phyloP scores from a whole-genome alignment of 768 basidiomycete species.

The Paxillus involutus region DNA sequence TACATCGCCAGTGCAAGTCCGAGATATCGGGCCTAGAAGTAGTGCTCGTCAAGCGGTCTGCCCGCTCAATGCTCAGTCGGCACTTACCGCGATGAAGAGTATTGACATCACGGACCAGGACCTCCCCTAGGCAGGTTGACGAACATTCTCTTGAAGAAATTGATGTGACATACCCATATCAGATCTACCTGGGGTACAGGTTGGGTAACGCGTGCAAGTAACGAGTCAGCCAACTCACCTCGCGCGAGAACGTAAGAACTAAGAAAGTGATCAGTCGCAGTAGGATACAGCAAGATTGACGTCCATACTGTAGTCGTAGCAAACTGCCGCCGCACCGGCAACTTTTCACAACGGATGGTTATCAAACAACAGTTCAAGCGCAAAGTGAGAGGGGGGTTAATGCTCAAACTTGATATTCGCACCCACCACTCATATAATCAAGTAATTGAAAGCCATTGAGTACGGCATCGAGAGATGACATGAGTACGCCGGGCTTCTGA shows the following conservation, averaged over 20 bases:
- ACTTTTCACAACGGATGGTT: neutral
- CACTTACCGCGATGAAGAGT: constrained; percentile 11
- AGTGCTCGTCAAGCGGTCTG: neutral
- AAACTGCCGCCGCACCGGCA: neutral
- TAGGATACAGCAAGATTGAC: neutral
- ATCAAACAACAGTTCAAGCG: neutral
- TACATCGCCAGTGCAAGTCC: constrained; percentile 8
- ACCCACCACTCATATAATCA: neutral
- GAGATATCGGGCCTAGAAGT: constrained; percentile 6
- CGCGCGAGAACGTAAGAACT: constrained; percentile 9
- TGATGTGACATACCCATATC: constrained; percentile 10
- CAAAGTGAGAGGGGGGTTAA: neutral
- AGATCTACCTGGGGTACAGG: neutral
- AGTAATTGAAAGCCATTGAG: neutral
- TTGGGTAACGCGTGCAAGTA: neutral
- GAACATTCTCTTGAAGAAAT: neutral
- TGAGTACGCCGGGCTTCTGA: neutral
- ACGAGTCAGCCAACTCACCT: neutral
- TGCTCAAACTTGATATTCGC: neutral
- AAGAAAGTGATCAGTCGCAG: neutral
- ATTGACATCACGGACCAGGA: constrained; percentile 10
- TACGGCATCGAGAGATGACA: neutral
- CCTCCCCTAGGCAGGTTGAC: constrained; percentile 2
- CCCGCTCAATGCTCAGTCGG: too few relatives aligned
- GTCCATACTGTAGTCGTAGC: constrained; percentile 9